Conservation (phyloP, 2,329 filamentous ascomycete genomes). For the Neoarthrinium moseri region DNA sequence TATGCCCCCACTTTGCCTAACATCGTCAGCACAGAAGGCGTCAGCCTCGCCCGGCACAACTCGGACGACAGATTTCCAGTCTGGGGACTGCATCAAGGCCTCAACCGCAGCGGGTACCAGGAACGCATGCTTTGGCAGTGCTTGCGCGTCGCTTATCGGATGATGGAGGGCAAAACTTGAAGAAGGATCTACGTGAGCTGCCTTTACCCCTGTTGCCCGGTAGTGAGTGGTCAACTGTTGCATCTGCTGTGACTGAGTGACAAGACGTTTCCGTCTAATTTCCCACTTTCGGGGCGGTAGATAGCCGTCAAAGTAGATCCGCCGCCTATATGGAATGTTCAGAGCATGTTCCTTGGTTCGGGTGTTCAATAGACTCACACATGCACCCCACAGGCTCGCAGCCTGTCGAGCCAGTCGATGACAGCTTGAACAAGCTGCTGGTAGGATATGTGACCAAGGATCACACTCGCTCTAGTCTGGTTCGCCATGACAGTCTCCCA, state of each 20-base stretch:
- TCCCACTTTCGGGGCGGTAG: slow-evolving; percentile 66
- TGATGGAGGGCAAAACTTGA: too few species aligned
- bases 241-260: slow-evolving; percentile 45
- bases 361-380: slow-evolving; percentile 52
- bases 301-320: slow-evolving; percentile 83
- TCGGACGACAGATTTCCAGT: slow-evolving; percentile 41
- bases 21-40: slow-evolving; percentile 68
- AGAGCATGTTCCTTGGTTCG: slow-evolving; percentile 15
- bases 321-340: slow-evolving; percentile 44
- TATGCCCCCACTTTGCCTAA: slow-evolving; percentile 51
- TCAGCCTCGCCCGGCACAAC: slow-evolving; percentile 87
- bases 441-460: slow-evolving; percentile 38
- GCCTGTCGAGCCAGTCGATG: slow-evolving; percentile 60
- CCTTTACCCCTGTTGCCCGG: slow-evolving; percentile 5
- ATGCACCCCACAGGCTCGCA: slow-evolving; percentile 53
- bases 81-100: slow-evolving; percentile 48
- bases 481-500: slow-evolving; percentile 54
- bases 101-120: slow-evolving; percentile 78
- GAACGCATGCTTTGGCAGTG: slow-evolving; percentile 56
- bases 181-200: slow-evolving; percentile 17
- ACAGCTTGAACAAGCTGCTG: slow-evolving; percentile 45
- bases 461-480: slow-evolving; percentile 35
- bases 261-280: slow-evolving; percentile 59
- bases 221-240: slow-evolving; percentile 47
- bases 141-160: too few species aligned